Evolutionary conservation across 805 yeast genomes (phyloP), one percentile per base, ranked within the genome.

Genomic region (Grigorovia humatica): DNA sequence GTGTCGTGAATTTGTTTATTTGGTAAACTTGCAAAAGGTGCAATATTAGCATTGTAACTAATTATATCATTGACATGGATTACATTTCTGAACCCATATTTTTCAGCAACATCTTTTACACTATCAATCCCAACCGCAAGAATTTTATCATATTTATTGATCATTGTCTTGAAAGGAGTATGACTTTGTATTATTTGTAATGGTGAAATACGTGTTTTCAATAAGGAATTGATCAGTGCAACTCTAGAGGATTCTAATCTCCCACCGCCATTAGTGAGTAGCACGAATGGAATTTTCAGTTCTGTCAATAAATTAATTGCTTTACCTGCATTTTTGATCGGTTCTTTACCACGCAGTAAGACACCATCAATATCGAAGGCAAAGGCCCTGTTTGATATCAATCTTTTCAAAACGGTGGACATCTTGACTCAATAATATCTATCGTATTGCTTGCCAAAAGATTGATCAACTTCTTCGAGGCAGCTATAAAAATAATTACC

Each of bases 201-300:
- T 2, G 80, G 75, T 30, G 76, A 69, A n/a, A 84, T 66, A 1
- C 62, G 60, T 2, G 65, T 64, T 8, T 70, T 74, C 50, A 85
- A 66, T 40, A 67, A 67, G 9, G 70, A 60, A 1, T 80, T 74
- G 2, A 87, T 64, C 38, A 74, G 76, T 2, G 72, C 70, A 1
- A 81, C 80, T 45, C 96, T 71, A n/a, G 73, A 75, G 5, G 60
- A 54, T 61, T 89, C 97, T 12, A 77, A 68, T 35, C 75, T 75
- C 1, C 97, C 96, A 7, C 96, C 96, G 18, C 97, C 96, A 65
- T 90, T 89, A 8, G 96, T 89, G 63, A 90, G 73, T 44, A 90
- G 63, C n/a, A 88, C 79, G 70, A 80, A 90, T 1, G 97, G 96
- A 7, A 88, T 71, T 18, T 75, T 73, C 20, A 74, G 62, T 8